phyloP scores from a whole-genome alignment of 2,329 filamentous ascomycete genomes.

The Plectosphaerella cucumerina region DNA sequence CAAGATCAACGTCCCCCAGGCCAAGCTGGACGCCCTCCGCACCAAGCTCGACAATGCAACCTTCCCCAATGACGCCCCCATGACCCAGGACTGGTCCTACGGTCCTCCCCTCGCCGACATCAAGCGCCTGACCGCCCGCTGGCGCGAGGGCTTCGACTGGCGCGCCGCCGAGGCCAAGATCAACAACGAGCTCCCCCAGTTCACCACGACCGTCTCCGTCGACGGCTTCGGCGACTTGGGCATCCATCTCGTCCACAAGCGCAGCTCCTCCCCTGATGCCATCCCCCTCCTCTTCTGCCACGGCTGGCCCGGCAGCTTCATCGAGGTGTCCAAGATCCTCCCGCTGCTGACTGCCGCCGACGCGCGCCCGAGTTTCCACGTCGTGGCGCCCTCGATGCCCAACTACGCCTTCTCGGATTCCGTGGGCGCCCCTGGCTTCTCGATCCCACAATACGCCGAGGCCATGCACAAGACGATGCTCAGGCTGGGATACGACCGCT shows the following conservation, averaged over 20 bases:
- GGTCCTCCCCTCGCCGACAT: constrained; percentile 26
- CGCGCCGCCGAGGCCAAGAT: constrained; percentile 51
- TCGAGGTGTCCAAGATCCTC: constrained; percentile 62
- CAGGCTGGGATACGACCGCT: constrained; percentile 60
- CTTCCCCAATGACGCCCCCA: constrained; percentile 23
- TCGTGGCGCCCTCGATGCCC: constrained; percentile 55
- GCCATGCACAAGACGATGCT: constrained; percentile 65
- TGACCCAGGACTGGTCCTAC: constrained; percentile 26
- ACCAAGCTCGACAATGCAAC: constrained; percentile 23
- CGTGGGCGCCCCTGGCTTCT: constrained; percentile 23
- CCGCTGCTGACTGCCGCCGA: constrained; percentile 33
- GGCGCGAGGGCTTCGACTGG: constrained; percentile 56
- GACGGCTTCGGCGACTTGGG: constrained; percentile 48
- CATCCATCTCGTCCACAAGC: constrained; percentile 61
- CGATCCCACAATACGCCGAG: constrained; percentile 38
- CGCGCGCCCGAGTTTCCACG: constrained; percentile 43
- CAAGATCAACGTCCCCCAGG: neutral
- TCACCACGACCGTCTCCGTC: constrained; percentile 44
- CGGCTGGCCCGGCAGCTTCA: constrained; percentile 66
- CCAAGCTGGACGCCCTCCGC: neutral
- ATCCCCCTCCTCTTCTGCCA: constrained; percentile 67
- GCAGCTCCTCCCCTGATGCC: constrained; percentile 42
- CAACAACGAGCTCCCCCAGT: constrained; percentile 53
- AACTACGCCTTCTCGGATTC: constrained; percentile 47
- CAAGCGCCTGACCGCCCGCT: constrained; percentile 28